Evolutionary conservation across 805 yeast species (phyloP).

Genomic region (Pichia pseudocactophila): DNA sequence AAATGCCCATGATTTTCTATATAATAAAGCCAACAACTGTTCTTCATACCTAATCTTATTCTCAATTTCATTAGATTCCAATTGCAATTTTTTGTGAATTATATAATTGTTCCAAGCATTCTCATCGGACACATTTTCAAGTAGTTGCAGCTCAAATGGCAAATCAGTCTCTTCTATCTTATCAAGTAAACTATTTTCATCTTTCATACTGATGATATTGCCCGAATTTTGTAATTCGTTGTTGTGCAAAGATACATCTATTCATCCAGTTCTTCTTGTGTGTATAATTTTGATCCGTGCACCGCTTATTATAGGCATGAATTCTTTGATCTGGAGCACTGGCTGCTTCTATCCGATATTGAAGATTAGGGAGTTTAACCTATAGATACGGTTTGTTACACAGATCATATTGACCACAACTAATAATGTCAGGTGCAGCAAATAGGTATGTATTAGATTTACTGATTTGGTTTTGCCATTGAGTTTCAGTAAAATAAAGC

Average conservation of each 20-base stretch:
- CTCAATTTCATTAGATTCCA: constrained; percentile 12
- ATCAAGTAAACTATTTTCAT: neutral
- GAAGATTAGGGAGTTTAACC: neutral
- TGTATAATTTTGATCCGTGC: neutral
- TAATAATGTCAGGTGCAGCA: constrained; percentile 21
- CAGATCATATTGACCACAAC: neutral
- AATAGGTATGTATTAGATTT: constrained; percentile 17
- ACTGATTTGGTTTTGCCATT: neutral
- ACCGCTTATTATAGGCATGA: neutral
- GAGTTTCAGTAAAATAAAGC: too few species aligned
- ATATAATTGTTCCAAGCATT: constrained; percentile 40
- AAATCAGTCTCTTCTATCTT: constrained; percentile 24
- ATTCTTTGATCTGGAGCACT: neutral
- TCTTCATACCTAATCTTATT: neutral
- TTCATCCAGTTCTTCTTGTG: too few species aligned
- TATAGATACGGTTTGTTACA: too few species aligned
- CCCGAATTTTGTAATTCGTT: too few species aligned
- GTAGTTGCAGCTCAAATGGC: constrained; percentile 29
- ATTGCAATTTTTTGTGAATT: constrained; percentile 22
- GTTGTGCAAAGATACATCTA: too few species aligned
- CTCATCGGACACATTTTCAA: constrained; percentile 28
- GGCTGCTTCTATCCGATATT: neutral
- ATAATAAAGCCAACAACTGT: constrained; percentile 1
- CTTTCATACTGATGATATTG: neutral
- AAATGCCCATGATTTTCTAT: neutral